Percentiles rank a stretch among this genome's conserved stretches.
phyloP scores from a whole-genome alignment of 1,284 basidiomycete species.

The Thecaphora frezii region DNA sequence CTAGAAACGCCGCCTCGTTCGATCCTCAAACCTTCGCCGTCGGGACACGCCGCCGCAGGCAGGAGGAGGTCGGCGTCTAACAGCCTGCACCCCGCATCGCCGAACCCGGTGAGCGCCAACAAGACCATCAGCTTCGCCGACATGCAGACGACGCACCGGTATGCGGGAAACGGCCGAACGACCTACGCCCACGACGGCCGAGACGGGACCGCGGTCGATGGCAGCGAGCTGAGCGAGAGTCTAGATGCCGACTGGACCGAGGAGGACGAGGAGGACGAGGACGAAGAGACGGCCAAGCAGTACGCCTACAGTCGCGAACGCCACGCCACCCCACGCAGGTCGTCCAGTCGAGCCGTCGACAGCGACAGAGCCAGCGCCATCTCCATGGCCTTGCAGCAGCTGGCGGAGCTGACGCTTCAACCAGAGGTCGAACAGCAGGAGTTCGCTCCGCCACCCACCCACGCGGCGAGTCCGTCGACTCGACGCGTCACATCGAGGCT shows the following conservation, averaged over 20 bases:
- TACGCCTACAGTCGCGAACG: too few relatives aligned
- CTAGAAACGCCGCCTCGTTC: neutral
- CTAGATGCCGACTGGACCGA: neutral
- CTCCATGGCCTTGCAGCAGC: conserved; percentile 16
- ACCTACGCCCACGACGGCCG: too few relatives aligned
- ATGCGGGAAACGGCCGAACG: neutral
- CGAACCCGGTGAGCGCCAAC: neutral
- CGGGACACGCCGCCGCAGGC: neutral
- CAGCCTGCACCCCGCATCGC: neutral
- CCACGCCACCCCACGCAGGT: too few relatives aligned
- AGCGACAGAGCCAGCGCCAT: conserved; percentile 28
- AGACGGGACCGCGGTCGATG: neutral
- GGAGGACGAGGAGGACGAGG: conserved; percentile 2
- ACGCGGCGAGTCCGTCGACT: neutral
- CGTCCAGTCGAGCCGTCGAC: too few relatives aligned
- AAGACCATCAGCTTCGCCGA: neutral
- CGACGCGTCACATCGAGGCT: conserved; percentile 8
- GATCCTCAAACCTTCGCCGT: conserved; percentile 1
- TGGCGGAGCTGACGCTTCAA: conserved; percentile 29
- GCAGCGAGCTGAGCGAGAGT: neutral
- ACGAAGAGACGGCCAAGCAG: conserved; percentile 1
- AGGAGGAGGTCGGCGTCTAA: neutral
- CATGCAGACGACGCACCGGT: neutral
- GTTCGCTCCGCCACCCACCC: conserved; percentile 8
- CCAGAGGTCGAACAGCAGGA: neutral